Evolutionary conservation across 345 rosid genomes (phyloP).

Genomic region (Luvunga scandens): DNA sequence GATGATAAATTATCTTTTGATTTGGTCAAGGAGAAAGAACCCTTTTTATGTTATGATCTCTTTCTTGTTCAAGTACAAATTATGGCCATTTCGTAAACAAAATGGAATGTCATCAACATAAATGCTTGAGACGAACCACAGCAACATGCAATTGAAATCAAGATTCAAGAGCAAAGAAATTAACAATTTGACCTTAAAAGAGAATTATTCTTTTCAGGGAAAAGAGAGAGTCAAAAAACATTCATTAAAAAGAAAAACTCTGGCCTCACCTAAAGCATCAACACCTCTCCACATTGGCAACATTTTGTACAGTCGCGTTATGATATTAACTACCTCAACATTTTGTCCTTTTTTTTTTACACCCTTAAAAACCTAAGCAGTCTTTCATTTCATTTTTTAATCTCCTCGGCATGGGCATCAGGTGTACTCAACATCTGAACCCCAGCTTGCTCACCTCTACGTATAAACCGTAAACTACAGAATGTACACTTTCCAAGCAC

Average conservation of each 20-base stretch:
- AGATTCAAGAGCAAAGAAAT: background rate
- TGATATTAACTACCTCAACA: conserved; percentile 42
- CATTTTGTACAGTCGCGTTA: conserved; percentile 48
- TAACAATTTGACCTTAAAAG: conserved; percentile 2
- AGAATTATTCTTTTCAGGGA: conserved; percentile 18
- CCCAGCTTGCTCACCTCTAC: conserved; percentile 44
- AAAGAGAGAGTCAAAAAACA: conserved; percentile 31
- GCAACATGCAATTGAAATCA: background rate
- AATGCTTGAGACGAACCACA: background rate
- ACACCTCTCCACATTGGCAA: conserved; percentile 53
- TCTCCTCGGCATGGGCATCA: conserved; percentile 32
- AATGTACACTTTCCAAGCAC: conserved; percentile 58
- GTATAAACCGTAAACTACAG: conserved; percentile 67
- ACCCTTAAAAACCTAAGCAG: conserved; percentile 38
- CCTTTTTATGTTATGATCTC: background rate
- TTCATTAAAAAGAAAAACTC: conserved; percentile 28
- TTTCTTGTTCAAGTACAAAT: background rate
- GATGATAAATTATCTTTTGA: background rate
- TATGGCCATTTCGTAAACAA: background rate
- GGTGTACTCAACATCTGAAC: conserved; percentile 21
- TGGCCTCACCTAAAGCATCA: conserved; percentile 44
- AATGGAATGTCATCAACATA: background rate
- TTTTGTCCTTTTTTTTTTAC: conserved; percentile 47
- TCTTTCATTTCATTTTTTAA: conserved; percentile 13
- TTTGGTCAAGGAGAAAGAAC: background rate